Base-by-base conservation (phyloP, 75 land plant genomes). In the Adiantum capillusveneris region DNA sequence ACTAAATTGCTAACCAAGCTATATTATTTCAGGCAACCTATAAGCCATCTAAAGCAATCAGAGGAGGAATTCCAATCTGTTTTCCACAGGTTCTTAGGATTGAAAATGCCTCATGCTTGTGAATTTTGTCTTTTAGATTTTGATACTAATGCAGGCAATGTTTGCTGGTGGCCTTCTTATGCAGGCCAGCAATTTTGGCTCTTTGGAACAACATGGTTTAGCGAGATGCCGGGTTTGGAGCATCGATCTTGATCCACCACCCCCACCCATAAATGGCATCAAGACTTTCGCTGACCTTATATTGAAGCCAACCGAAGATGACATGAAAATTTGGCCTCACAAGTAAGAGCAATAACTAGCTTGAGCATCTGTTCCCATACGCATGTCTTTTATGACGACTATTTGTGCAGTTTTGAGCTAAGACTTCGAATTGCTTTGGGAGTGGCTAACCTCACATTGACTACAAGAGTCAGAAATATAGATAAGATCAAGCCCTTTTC, bases 1-100 rank as follows among this genome's bases (percentile, higher is more conserved):
- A n/a, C n/a, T n/a, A n/a, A n/a, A n/a, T n/a, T n/a, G n/a, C n/a
- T n/a, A n/a, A n/a, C n/a, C n/a, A n/a, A n/a, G n/a, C n/a, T n/a
- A n/a, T n/a, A n/a, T 20, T 57, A 50, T 52, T 59, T 29, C 67
- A 83, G 86, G 68, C 79, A 13, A 17, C 52, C 54, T 59, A 63
- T 61, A 84, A 84, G 56, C 78, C 81, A 25, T 78, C 87, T 19
- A 84, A 84, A 63, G 63, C 84, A 58, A 77, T 74, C 42, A 72
- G 84, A 51, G 84, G 87, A 41, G 87, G 87, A 27, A 84, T 84
- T 59, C 75, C 78, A 21, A 69, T 84, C 49, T 84, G 84, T 75
- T 84, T 81, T 62, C 84, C 84, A 25, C 87, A 84, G 87, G 87
- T 84, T n/a, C n/a, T n/a, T n/a, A n/a, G n/a, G n/a, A n/a, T n/a